Conservation (phyloP, 495 filamentous ascomycete species). For the Penicillium robsamsonii region DNA sequence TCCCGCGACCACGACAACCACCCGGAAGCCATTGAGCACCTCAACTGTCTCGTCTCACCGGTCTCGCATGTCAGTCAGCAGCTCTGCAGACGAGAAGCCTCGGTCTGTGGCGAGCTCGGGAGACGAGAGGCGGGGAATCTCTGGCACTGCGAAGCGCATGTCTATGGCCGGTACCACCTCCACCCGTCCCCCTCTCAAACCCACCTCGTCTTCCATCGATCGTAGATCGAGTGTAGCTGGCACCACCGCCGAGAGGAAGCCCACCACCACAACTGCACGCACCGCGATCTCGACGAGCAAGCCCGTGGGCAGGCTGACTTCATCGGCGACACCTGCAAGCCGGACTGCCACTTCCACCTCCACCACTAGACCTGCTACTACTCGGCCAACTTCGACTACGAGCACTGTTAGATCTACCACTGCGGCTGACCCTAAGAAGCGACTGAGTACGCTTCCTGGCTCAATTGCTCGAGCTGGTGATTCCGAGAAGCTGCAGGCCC, state of each 20-base stretch:
- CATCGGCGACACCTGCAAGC: constrained; percentile 28
- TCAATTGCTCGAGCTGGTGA: constrained; percentile 31
- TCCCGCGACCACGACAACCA: constrained; percentile 37
- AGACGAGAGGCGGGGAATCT: constrained; percentile 47
- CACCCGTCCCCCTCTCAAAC: constrained; percentile 37
- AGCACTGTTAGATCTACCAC: constrained; percentile 22
- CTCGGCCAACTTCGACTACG: constrained; percentile 26
- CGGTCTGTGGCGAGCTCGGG: constrained; percentile 45
- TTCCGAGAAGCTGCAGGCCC: constrained; percentile 38
- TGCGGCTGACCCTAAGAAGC: constrained; percentile 31
- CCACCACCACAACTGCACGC: constrained; percentile 26
- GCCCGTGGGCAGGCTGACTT: constrained; percentile 30
- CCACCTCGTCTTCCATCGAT: constrained; percentile 37
- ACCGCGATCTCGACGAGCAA: constrained; percentile 33
- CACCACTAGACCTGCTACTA: constrained; percentile 25
- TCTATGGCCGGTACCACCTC: constrained; percentile 41
- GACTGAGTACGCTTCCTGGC: constrained; percentile 33
- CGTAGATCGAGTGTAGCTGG: constrained; percentile 44
- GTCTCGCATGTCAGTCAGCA: constrained; percentile 46
- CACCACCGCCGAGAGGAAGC: constrained; percentile 35
- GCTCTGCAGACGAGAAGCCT: constrained; percentile 50
- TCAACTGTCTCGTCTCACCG: constrained; percentile 45
- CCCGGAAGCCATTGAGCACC: constrained; percentile 40
- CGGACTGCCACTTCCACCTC: constrained; percentile 26
- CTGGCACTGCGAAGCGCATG: constrained; percentile 48